These are phyloP conservation scores for Chenopodium suecicum DNA, from an alignment of 148 eudicot species.

Conservation along the genomic window DNA sequence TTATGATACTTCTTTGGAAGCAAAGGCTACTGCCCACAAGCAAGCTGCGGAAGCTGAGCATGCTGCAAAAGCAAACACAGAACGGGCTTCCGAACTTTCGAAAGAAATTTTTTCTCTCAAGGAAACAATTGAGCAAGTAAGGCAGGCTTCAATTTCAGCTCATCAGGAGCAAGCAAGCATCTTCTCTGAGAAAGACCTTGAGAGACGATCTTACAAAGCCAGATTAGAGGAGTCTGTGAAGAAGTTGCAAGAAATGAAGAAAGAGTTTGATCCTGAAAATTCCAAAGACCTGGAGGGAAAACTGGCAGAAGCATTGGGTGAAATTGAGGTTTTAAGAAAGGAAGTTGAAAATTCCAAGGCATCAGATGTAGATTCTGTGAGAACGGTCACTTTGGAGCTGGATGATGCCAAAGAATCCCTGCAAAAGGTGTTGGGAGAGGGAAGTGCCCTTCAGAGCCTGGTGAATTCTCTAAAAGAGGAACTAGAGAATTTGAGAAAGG, in stretches of 20 bases:
- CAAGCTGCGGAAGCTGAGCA: constrained; percentile 60
- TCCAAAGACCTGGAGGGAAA: constrained; percentile 56
- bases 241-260: constrained; percentile 63
- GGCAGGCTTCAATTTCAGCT: constrained; percentile 43
- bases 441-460: constrained; percentile 51
- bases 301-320: constrained; percentile 47
- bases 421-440: constrained; percentile 61
- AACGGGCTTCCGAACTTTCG: constrained; percentile 51
- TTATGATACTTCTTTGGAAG: constrained; percentile 49
- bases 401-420: constrained; percentile 80
- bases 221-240: constrained; percentile 61
- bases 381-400: constrained; percentile 51
- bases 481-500: constrained; percentile 58
- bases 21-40: constrained; percentile 48
- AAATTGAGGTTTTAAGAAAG: constrained; percentile 52
- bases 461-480: constrained; percentile 66
- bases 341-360: constrained; percentile 57
- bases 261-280: constrained; percentile 56
- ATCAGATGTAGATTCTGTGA: constrained; percentile 56
- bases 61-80: constrained; percentile 47
- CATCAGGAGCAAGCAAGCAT: constrained; percentile 56
- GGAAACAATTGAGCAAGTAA: constrained; percentile 65
- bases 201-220: constrained; percentile 49
- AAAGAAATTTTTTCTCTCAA: constrained; percentile 52
- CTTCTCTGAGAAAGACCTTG: constrained; percentile 51